These are phyloP conservation scores for Spergularia marina DNA, from an alignment of 148 eudicot genomes.

Conservation along the genomic window DNA sequence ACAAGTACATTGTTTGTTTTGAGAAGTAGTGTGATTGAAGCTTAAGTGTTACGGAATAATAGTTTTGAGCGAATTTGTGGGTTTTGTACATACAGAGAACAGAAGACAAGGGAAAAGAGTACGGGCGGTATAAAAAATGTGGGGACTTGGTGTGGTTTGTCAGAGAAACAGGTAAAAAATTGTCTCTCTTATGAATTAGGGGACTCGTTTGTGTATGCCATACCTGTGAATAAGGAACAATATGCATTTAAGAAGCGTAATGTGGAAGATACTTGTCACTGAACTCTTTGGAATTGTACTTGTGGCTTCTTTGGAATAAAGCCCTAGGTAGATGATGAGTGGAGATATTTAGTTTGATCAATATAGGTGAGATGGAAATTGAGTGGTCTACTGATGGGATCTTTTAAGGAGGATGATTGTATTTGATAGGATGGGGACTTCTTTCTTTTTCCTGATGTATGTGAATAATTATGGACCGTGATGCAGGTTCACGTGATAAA, in stretches of 20 bases:
- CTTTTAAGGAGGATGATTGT: neutral
- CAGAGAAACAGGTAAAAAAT: slow-evolving; percentile 79
- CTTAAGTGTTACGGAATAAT: neutral
- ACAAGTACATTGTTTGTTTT: neutral
- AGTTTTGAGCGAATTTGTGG: slow-evolving; percentile 7
- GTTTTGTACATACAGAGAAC: slow-evolving; percentile 52
- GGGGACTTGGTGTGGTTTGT: slow-evolving; percentile 90
- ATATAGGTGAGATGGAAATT: no score
- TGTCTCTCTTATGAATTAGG: neutral
- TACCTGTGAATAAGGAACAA: no score
- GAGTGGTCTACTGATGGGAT: neutral
- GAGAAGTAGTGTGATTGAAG: neutral
- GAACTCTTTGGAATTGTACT: no score
- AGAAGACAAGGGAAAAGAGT: slow-evolving; percentile 92
- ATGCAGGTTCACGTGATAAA: slow-evolving; percentile 68
- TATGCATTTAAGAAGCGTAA: no score
- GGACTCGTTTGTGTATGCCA: neutral
- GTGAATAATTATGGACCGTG: neutral
- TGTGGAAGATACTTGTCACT: no score
- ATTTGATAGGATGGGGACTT: neutral
- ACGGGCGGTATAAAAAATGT: slow-evolving; percentile 68
- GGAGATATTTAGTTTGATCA: no score
- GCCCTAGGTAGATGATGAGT: no score
- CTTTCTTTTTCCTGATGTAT: slow-evolving; percentile 2
- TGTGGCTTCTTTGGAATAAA: no score